Percentiles rank a stretch among this genome's conserved stretches.
phyloP scores from a whole-genome alignment of 1,284 basidiomycete species.

The Boletus sp. region DNA sequence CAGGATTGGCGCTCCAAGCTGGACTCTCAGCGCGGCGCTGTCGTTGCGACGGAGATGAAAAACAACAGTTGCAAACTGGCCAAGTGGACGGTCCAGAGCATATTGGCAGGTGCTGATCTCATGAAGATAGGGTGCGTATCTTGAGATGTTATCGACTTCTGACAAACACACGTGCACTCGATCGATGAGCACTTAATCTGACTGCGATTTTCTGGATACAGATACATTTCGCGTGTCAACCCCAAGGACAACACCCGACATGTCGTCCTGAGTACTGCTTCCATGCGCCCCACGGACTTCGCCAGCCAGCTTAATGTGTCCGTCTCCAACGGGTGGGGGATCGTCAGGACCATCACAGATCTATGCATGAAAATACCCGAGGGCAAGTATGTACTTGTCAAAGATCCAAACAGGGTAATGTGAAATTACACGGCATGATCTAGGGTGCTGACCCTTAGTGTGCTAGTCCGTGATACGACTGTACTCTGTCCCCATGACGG shows the following conservation, averaged over 20 bases:
- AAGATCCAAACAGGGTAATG: slow-evolving; percentile 91
- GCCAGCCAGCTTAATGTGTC: slow-evolving; percentile 95
- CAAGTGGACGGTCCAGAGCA: slow-evolving; percentile 94
- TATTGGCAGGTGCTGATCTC: slow-evolving; percentile 92
- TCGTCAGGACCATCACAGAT: slow-evolving; percentile 91
- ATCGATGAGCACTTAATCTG: slow-evolving; percentile 10
- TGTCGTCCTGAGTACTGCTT: slow-evolving; percentile 92
- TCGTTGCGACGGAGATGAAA: slow-evolving; percentile 99
- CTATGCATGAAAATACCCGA: slow-evolving; percentile 92
- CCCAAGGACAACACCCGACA: slow-evolving; percentile 94
- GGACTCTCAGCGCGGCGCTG: slow-evolving; percentile 94
- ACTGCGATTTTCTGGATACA: slow-evolving; percentile 31
- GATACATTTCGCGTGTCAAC: slow-evolving; percentile 90
- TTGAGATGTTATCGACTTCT: not conserved
- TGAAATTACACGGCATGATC: slow-evolving; percentile 1
- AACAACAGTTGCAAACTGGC: slow-evolving; percentile 99
- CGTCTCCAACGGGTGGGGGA: slow-evolving; percentile 96
- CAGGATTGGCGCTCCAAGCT: slow-evolving; percentile 97
- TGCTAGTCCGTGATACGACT: slow-evolving; percentile 86
- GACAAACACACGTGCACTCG: not conserved
- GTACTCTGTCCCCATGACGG: slow-evolving; percentile 85
- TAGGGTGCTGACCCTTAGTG: slow-evolving; percentile 11
- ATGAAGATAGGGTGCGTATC: slow-evolving; percentile 92
- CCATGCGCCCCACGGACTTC: slow-evolving; percentile 92
- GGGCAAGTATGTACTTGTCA: slow-evolving; percentile 93